phyloP scores from a whole-genome alignment of 257 asterid genomes.

The Salvia miltiorrhiza region DNA sequence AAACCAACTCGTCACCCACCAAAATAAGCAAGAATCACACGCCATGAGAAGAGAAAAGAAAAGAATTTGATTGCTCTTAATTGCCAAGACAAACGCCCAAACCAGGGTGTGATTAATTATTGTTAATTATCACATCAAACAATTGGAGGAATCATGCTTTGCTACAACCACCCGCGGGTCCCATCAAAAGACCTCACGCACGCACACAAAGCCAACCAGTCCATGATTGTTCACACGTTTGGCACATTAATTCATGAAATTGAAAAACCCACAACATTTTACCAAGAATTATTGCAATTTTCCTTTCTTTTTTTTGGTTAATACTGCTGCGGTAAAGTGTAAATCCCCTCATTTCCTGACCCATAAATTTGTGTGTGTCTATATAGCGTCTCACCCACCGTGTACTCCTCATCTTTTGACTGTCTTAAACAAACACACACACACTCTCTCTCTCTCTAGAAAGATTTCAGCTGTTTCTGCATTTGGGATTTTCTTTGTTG shows the following conservation, averaged over 20 bases:
- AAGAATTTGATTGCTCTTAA: constrained; percentile 6
- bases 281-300: not conserved
- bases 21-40: not conserved
- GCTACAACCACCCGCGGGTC: constrained; percentile 44
- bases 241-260: constrained; percentile 33
- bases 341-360: not conserved
- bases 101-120: not conserved
- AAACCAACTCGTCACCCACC: not conserved
- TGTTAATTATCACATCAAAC: constrained; percentile 22
- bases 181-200: constrained; percentile 36
- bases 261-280: not conserved
- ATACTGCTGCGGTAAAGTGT: not conserved
- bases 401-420: constrained; percentile 37
- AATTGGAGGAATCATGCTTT: constrained; percentile 32
- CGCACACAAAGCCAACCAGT: constrained; percentile 36
- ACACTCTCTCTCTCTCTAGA: constrained; percentile 21
- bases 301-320: not conserved
- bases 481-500: constrained; percentile 25
- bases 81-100: not conserved
- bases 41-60: not conserved
- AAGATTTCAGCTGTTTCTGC: constrained; percentile 18
- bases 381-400: constrained; percentile 54
- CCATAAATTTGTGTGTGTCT: constrained; percentile 15
- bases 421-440: constrained; percentile 3
- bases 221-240: constrained; percentile 66